phyloP scores from a whole-genome alignment of 2,329 filamentous ascomycete species.

The Tricladium varicosporioides region DNA sequence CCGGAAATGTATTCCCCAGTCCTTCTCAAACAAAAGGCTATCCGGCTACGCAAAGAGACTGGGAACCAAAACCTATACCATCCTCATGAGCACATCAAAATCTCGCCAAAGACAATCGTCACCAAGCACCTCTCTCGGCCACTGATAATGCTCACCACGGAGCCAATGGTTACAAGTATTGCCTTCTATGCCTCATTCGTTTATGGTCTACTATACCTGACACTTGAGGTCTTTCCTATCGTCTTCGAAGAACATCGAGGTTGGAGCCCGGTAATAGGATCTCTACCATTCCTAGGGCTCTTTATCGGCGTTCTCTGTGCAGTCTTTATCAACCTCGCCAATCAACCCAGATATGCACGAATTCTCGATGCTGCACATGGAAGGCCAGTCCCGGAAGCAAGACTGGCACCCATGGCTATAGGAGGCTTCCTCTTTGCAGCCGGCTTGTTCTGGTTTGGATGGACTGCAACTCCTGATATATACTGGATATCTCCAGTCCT shows the following conservation, averaged over 20 bases:
- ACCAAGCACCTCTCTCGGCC: conserved; percentile 34
- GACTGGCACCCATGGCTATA: conserved; percentile 49
- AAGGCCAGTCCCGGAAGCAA: conserved; percentile 42
- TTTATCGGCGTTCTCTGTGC: conserved; percentile 45
- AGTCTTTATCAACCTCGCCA: conserved; percentile 46
- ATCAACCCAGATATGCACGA: conserved; percentile 29
- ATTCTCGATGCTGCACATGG: conserved; percentile 35
- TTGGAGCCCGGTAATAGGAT: conserved; percentile 58
- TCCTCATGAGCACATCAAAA: conserved; percentile 28
- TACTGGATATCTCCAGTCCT: conserved; percentile 27
- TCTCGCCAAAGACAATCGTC: conserved; percentile 27
- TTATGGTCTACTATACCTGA: conserved; percentile 68
- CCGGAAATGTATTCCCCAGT: conserved; percentile 46
- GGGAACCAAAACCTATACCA: conserved; percentile 26
- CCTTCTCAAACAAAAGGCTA: conserved; percentile 39
- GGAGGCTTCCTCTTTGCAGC: conserved; percentile 29
- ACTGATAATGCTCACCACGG: conserved; percentile 50
- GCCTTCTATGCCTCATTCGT: conserved; percentile 67
- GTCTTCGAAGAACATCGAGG: conserved; percentile 61
- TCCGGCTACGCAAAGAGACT: conserved; percentile 35
- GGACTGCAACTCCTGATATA: conserved; percentile 26
- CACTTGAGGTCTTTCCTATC: conserved; percentile 56
- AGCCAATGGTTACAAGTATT: conserved; percentile 64
- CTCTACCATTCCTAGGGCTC: conserved; percentile 57
- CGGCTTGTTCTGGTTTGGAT: conserved; percentile 33